Conservation (phyloP, 305 asterid species). For the Solanum hybrid region DNA sequence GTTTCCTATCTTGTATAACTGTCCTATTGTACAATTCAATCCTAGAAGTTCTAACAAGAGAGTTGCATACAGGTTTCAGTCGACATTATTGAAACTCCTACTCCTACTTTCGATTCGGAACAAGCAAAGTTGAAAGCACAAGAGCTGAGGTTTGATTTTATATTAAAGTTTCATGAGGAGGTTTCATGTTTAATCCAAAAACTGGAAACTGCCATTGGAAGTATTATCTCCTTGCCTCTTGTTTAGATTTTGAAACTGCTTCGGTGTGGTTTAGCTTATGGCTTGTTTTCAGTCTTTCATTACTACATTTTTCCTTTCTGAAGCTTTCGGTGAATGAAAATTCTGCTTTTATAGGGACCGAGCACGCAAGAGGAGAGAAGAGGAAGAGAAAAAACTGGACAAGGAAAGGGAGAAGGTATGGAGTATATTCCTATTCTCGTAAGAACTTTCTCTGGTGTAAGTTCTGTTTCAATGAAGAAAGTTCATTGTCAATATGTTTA, state of each 20-base stretch:
- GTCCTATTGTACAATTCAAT: background rate
- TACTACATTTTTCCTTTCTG: constrained; percentile 3
- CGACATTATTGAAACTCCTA: constrained; percentile 39
- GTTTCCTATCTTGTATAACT: background rate
- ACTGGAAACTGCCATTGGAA: background rate
- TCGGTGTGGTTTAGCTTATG: background rate
- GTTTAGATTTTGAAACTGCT: background rate
- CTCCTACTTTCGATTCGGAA: constrained; percentile 36
- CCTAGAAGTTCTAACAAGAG: background rate
- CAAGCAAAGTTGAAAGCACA: constrained; percentile 40
- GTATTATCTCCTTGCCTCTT: background rate
- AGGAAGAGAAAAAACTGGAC: constrained; percentile 40
- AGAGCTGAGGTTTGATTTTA: constrained; percentile 46
- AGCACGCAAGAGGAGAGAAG: constrained; percentile 35
- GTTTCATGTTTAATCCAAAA: background rate
- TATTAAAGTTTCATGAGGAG: constrained; percentile 1
- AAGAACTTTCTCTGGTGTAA: background rate
- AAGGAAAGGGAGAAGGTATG: constrained; percentile 62
- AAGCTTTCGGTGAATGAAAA: constrained; percentile 4
- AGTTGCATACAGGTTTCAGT: constrained; percentile 27
- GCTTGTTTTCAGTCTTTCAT: background rate
- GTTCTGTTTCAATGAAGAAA: background rate
- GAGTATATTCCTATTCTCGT: background rate
- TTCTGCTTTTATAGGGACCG: constrained; percentile 29
- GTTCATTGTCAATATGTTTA: background rate